Base-by-base conservation (phyloP, 768 basidiomycete species). In the Tylopilus sp. region DNA sequence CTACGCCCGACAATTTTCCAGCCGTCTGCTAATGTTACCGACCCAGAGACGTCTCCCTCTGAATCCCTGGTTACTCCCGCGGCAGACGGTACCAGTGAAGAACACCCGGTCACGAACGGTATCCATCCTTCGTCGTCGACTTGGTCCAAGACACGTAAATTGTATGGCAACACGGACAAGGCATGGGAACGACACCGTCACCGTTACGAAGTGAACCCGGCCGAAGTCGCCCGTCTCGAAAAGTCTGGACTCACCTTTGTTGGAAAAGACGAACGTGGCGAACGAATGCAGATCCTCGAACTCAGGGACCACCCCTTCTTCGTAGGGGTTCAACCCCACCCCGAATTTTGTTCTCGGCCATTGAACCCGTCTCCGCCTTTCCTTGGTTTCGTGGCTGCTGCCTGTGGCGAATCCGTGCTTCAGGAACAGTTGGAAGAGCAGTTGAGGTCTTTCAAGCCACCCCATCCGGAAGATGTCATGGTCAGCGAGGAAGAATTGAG, bases 151-250 rank as follows among this genome's bases (percentile, higher is more conserved):
- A 73, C 80, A 22, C 79, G 93, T 29, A 81, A 81, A 67, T 73
- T 99, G 64, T 99, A 98, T 65, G 97, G 87, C 14, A 87, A 87
- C 17, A 79, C 78, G 2, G 79, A 76, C 22, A 87, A 79, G 64
- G 90, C 92, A 58, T 98, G 95, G 95, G 97, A 99, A 74, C 77
- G 97, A 44, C 97, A 98, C 70, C 81, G 96, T 41, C 97, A 98
- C 73, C 80, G 96, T 54, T 89, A 98, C 69, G 97, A 98, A 72
- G 91, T 98, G 56, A 96, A 96, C 74, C 97, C 97, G 7, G 75
- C 78, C 50, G 89, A 89, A 60, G 90, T 98, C 21, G 77, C 87
- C 38, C 73, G 74, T 56, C 74, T 98, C 33, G 78, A 83, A 59
- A 65, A 74, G 37, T 85, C 85, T 47, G 95, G 93, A 31, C 79